Percentiles rank a stretch among this genome's conserved stretches.
Evolutionary conservation across 768 basidiomycete species (phyloP).

Genomic region (Clitopilus passeckerianus): DNA sequence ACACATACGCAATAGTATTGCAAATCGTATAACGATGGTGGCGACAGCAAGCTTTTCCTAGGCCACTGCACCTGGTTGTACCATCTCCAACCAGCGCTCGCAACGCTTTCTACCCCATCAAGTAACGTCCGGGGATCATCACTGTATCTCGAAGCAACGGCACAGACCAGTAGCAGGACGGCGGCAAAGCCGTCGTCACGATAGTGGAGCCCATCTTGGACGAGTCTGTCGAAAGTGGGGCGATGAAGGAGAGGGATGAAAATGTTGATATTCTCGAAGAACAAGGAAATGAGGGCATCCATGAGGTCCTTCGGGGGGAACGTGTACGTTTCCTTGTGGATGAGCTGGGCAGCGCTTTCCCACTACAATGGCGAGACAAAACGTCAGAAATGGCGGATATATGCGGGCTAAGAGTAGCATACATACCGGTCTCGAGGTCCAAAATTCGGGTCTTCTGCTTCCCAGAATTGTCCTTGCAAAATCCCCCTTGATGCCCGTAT

Average conservation of each 20-base stretch:
- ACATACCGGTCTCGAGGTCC: slow-evolving; percentile 30
- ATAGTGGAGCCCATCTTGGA: slow-evolving; percentile 45
- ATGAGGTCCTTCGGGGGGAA: slow-evolving; percentile 55
- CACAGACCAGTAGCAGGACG: slow-evolving; percentile 66
- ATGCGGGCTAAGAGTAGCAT: not conserved
- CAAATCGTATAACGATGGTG: slow-evolving; percentile 69
- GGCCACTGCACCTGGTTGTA: slow-evolving; percentile 66
- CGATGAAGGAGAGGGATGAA: slow-evolving; percentile 69
- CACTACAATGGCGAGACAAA: slow-evolving; percentile 20
- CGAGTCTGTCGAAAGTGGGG: slow-evolving; percentile 53
- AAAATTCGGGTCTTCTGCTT: slow-evolving; percentile 29
- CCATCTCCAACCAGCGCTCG: slow-evolving; percentile 61
- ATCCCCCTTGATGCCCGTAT: slow-evolving; percentile 31
- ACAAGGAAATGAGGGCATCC: slow-evolving; percentile 49
- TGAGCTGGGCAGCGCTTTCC: slow-evolving; percentile 21
- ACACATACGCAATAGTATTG: slow-evolving; percentile 57
- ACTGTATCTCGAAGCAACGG: slow-evolving; percentile 55
- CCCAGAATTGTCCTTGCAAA: slow-evolving; percentile 8
- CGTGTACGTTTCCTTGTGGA: slow-evolving; percentile 19
- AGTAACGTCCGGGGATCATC: slow-evolving; percentile 52
- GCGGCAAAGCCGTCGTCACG: slow-evolving; percentile 48
- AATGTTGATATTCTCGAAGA: slow-evolving; percentile 57
- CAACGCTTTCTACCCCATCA: slow-evolving; percentile 29
- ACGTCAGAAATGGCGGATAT: not conserved
- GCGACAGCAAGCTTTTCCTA: slow-evolving; percentile 54